phyloP scores from a whole-genome alignment of 805 yeast species.

The Candida tibetensis region DNA sequence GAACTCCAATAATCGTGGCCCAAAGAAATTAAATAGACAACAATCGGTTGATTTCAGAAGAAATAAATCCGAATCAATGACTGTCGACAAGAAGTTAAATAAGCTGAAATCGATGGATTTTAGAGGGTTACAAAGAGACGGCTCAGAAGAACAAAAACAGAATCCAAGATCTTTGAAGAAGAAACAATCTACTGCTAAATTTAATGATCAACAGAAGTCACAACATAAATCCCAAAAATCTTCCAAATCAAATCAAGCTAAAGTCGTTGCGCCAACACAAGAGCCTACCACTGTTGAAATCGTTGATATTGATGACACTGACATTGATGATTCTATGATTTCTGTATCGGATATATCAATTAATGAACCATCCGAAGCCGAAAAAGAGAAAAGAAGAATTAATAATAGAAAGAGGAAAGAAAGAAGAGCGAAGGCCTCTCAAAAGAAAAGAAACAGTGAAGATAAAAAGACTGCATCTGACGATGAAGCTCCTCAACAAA shows the following conservation, averaged over 20 bases:
- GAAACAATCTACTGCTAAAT: constrained; percentile 4
- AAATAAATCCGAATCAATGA: constrained; percentile 8
- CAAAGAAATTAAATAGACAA: constrained; percentile 5
- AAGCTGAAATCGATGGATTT: constrained; percentile 14
- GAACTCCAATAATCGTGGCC: constrained; percentile 1
- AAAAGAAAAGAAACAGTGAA: constrained; percentile 4
- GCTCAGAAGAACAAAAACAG: neutral
- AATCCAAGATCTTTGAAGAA: constrained; percentile 6
- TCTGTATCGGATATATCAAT: constrained; percentile 5
- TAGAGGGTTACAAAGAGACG: constrained; percentile 3
- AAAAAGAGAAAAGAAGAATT: constrained; percentile 14
- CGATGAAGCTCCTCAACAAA: constrained; percentile 1
- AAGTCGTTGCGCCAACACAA: neutral
- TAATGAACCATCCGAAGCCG: constrained; percentile 9
- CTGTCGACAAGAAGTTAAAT: constrained; percentile 6
- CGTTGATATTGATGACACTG: constrained; percentile 11
- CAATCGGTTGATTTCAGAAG: constrained; percentile 10
- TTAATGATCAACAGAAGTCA: constrained; percentile 1
- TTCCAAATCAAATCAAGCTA: neutral
- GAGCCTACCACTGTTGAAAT: neutral
- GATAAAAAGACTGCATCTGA: constrained; percentile 3
- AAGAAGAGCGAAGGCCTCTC: constrained; percentile 13
- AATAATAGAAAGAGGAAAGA: constrained; percentile 17
- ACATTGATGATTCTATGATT: constrained; percentile 11
- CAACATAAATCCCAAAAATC: neutral